Percentiles rank a stretch among this genome's conserved stretches.
Conservation (phyloP, 306 rosid species). For the Macrotyloma uniflorum region DNA sequence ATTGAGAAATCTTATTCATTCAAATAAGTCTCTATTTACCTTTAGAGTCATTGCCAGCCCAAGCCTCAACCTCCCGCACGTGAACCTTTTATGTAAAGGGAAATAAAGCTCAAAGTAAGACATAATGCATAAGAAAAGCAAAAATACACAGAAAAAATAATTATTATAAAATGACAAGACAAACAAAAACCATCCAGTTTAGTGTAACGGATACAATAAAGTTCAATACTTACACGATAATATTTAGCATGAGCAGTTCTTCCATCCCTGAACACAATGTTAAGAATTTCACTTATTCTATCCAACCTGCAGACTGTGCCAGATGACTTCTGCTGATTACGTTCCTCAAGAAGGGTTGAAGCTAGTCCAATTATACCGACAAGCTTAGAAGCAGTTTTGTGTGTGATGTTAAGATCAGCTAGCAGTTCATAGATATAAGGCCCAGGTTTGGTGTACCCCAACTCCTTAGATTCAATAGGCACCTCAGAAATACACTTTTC, state of each 20-base stretch:
- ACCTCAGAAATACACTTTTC: slow-evolving; percentile 91
- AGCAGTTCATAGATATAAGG: slow-evolving; percentile 78
- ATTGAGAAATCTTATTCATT: slow-evolving; percentile 3
- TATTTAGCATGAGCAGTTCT: slow-evolving; percentile 69
- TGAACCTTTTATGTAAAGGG: slow-evolving; percentile 65
- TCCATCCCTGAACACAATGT: slow-evolving; percentile 63
- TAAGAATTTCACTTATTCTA: slow-evolving; percentile 64
- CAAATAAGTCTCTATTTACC: slow-evolving; percentile 54
- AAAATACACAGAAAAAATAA: slow-evolving; percentile 31
- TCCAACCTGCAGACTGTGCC: slow-evolving; percentile 73
- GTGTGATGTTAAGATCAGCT: slow-evolving; percentile 80
- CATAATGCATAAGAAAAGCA: slow-evolving; percentile 21
- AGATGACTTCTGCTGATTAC: slow-evolving; percentile 65
- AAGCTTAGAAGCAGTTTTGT: slow-evolving; percentile 64
- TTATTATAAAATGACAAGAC: slow-evolving; percentile 17
- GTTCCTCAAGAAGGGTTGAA: slow-evolving; percentile 78
- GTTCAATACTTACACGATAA: slow-evolving; percentile 65
- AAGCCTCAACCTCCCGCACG: slow-evolving; percentile 73
- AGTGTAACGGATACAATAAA: slow-evolving; percentile 25
- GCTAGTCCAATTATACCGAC: slow-evolving; percentile 58
- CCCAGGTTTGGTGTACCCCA: slow-evolving; percentile 90
- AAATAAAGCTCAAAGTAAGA: slow-evolving; percentile 41
- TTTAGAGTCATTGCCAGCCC: slow-evolving; percentile 63
- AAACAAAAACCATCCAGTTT: slow-evolving; percentile 32
- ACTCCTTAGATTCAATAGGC: slow-evolving; percentile 80